Evolutionary conservation across 192 early-diverging fungal species (phyloP).

Genomic region (Entrophospora sp.): DNA sequence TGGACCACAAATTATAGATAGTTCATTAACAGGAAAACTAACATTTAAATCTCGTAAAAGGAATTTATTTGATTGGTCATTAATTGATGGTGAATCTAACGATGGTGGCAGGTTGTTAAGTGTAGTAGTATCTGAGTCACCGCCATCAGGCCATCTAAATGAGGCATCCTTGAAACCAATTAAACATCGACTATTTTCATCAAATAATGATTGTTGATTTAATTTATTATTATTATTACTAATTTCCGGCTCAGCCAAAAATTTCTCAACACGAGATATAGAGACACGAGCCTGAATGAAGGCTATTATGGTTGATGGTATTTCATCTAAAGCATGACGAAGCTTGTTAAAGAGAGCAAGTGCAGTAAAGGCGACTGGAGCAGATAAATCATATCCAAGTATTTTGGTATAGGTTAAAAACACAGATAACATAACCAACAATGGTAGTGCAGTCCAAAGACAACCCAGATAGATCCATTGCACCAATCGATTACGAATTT

Average conservation of each 20-base stretch:
- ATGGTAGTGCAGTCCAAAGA: slow-evolving; percentile 48
- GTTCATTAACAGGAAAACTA: slow-evolving; percentile 57
- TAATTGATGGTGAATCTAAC: slow-evolving; percentile 12
- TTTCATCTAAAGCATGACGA: slow-evolving; percentile 52
- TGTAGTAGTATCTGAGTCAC: too few relatives aligned
- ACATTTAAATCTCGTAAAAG: slow-evolving; percentile 54
- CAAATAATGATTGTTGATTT: too few relatives aligned
- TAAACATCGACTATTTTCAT: too few relatives aligned
- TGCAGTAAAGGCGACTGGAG: slow-evolving; percentile 46
- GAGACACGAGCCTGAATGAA: slow-evolving; percentile 55
- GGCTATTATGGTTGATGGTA: slow-evolving; percentile 51
- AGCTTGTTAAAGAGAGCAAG: slow-evolving; percentile 67
- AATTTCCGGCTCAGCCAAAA: slow-evolving; percentile 65
- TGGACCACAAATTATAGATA: slow-evolving; percentile 74
- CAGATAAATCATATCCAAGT: slow-evolving; percentile 34
- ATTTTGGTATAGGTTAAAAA: slow-evolving; percentile 53
- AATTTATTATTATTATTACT: too few relatives aligned
- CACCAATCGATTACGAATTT: slow-evolving; percentile 40
- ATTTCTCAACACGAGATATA: slow-evolving; percentile 60
- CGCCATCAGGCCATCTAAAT: slow-evolving; percentile 51
- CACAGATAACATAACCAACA: slow-evolving; percentile 51
- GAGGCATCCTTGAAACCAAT: slow-evolving; percentile 65
- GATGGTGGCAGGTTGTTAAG: slow-evolving; percentile 17
- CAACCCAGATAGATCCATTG: slow-evolving; percentile 49
- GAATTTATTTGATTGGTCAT: slow-evolving; percentile 34